Evolutionary conservation across 2,329 filamentous ascomycete genomes (phyloP).

Genomic region (Curvularia sp.): DNA sequence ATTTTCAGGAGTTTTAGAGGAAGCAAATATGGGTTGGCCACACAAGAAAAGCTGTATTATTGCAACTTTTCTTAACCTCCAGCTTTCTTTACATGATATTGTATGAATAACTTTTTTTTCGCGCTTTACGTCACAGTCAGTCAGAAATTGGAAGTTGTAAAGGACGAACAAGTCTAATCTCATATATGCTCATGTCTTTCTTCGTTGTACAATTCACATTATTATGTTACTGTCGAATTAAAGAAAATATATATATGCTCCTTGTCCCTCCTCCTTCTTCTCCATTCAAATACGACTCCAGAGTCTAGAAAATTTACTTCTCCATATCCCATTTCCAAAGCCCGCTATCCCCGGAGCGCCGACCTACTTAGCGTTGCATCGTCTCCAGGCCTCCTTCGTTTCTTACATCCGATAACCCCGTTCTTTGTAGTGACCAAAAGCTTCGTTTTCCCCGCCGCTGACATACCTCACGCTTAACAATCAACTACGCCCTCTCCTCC

Average conservation of each 20-base stretch:
- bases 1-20: conserved; percentile 7
- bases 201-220: background rate
- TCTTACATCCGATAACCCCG: background rate
- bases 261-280: background rate
- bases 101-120: background rate
- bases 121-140: background rate
- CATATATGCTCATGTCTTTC: background rate
- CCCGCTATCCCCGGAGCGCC: background rate
- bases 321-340: background rate
- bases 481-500: background rate
- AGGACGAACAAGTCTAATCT: background rate
- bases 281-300: background rate
- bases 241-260: background rate
- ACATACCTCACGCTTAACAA: background rate
- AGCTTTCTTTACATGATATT: background rate
- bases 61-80: background rate
- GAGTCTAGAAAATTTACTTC: background rate
- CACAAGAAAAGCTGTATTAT: background rate
- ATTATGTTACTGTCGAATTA: background rate
- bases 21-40: background rate
- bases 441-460: background rate
- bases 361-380: background rate
- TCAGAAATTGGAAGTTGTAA: background rate
- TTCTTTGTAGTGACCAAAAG: background rate
- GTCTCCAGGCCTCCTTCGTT: background rate